Evolutionary conservation across 495 filamentous ascomycete genomes (phyloP).

Genomic region (Clavariopsis aquatica): DNA sequence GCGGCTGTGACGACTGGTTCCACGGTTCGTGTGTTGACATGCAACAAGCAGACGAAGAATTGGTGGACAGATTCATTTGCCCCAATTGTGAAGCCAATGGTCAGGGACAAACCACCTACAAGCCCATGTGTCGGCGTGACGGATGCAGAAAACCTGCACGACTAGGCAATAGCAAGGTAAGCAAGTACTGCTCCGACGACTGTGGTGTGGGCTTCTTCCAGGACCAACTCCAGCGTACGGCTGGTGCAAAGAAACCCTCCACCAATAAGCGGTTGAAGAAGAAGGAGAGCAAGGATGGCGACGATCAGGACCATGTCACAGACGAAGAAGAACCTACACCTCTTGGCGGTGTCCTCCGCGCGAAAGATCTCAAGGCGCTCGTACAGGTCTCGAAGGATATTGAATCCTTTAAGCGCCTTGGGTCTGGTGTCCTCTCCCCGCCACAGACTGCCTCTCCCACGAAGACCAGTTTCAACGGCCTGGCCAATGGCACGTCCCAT

Average conservation of each 20-base stretch:
- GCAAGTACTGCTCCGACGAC: conserved; percentile 72
- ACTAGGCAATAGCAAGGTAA: conserved; percentile 47
- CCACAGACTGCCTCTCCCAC: conserved; percentile 42
- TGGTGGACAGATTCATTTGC: conserved; percentile 72
- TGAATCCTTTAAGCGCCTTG: conserved; percentile 59
- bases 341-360: conserved; percentile 59
- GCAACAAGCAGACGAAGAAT: conserved; percentile 58
- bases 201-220: conserved; percentile 63
- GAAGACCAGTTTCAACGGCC: conserved; percentile 29
- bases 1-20: conserved; percentile 73
- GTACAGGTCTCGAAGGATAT: conserved; percentile 52
- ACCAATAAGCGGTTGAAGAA: conserved; percentile 19
- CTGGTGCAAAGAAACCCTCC: conserved; percentile 14
- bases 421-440: conserved; percentile 51
- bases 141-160: conserved; percentile 65
- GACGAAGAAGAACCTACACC: conserved; percentile 54
- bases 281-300: conserved; percentile 38
- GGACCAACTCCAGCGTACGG: conserved; percentile 41
- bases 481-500: conserved; percentile 1
- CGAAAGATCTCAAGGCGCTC: conserved; percentile 59
- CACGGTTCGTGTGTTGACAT: conserved; percentile 70
- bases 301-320: conserved; percentile 30
- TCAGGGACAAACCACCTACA: conserved; percentile 63
- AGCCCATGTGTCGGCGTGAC: conserved; percentile 64
- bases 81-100: conserved; percentile 60